These are phyloP conservation scores for Arctium lappa DNA, from an alignment of 129 eudicot genomes.

Conservation along the genomic window DNA sequence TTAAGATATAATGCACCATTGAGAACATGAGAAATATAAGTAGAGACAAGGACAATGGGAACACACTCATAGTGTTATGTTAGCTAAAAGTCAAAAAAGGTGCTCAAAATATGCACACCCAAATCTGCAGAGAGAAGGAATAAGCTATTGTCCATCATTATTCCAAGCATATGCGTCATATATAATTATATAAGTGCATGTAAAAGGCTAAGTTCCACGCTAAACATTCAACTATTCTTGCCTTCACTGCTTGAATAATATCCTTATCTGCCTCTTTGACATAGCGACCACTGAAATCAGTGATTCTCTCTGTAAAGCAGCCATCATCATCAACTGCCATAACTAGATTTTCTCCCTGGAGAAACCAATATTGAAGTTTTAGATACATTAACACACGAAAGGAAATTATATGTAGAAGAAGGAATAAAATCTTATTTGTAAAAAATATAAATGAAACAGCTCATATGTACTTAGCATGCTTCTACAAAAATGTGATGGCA, in stretches of 20 bases:
- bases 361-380: neutral
- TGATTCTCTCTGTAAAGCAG: conserved; percentile 58
- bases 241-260: conserved; percentile 65
- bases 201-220: neutral
- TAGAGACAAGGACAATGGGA: no score
- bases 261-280: conserved; percentile 75
- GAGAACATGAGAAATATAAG: no score
- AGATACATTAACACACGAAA: neutral
- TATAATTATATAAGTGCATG: neutral
- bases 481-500: neutral
- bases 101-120: neutral
- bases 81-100: neutral
- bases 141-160: neutral
- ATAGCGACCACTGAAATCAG: conserved; percentile 48
- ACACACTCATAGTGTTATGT: neutral
- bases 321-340: conserved; percentile 89
- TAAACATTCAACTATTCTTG: conserved; percentile 14
- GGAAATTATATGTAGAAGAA: neutral
- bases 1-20: neutral
- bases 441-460: neutral
- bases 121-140: neutral
- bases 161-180: neutral
- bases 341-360: conserved; percentile 54
- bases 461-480: neutral
- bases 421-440: neutral